Conservation (phyloP, 1,139 yeast genomes). For the Blastobotrys arbuscula region DNA sequence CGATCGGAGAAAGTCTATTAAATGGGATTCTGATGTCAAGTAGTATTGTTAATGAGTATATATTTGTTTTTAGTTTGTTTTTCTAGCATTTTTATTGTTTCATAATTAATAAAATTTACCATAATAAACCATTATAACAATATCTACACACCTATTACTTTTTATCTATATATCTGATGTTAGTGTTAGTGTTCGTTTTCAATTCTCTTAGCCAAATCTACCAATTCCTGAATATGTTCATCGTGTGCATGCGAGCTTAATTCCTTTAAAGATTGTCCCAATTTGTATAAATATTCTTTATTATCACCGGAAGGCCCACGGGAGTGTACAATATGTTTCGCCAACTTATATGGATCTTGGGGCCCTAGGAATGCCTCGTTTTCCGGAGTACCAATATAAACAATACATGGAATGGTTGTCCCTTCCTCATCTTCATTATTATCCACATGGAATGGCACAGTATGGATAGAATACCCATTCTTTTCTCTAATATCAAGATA, state of each 20-base stretch:
- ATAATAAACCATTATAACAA: background rate
- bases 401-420: conserved; percentile 43
- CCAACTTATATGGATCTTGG: conserved; percentile 53
- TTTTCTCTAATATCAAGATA: conserved; percentile 80
- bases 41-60: background rate
- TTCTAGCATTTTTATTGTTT: too few species aligned
- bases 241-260: conserved; percentile 40
- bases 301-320: conserved; percentile 82
- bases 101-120: too few species aligned
- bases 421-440: conserved; percentile 35
- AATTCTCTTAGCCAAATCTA: conserved; percentile 9
- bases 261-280: conserved; percentile 49
- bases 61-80: background rate
- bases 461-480: conserved; percentile 74
- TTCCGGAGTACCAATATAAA: conserved; percentile 78
- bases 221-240: conserved; percentile 35
- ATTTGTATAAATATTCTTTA: conserved; percentile 56
- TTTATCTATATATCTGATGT: too few species aligned
- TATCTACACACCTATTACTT: background rate
- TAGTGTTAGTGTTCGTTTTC: too few species aligned
- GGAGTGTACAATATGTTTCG: conserved; percentile 49
- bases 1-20: conserved; percentile 10
- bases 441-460: conserved; percentile 56
- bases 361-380: conserved; percentile 85
- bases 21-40: conserved; percentile 22